These are phyloP conservation scores for Teunomyces stri DNA, from an alignment of 805 yeast genomes.

Conservation along the genomic window DNA sequence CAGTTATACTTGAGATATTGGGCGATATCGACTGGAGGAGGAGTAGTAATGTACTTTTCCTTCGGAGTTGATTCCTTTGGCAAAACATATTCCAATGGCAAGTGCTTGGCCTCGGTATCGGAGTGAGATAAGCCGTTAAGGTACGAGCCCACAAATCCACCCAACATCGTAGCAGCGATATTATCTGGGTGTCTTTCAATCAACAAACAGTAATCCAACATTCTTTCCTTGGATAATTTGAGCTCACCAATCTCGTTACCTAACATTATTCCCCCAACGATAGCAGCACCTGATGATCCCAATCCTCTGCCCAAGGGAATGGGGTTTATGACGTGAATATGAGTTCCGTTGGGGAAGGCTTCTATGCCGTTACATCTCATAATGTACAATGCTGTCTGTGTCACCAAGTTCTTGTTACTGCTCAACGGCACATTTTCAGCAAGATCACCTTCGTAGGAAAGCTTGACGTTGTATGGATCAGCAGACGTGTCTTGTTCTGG, in stretches of 20 bases:
- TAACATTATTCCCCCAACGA: conserved; percentile 91
- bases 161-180: conserved; percentile 98
- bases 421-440: conserved; percentile 73
- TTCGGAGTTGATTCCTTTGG: conserved; percentile 72
- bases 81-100: conserved; percentile 81
- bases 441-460: conserved; percentile 79
- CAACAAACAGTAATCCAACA: conserved; percentile 93
- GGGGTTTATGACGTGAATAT: conserved; percentile 78
- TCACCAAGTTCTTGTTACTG: conserved; percentile 80
- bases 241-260: conserved; percentile 83
- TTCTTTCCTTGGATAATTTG: conserved; percentile 69
- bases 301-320: conserved; percentile 96
- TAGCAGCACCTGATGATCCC: conserved; percentile 98
- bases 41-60: conserved; percentile 28
- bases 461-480: conserved; percentile 66
- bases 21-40: conserved; percentile 85
- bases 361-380: conserved; percentile 77
- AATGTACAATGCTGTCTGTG: conserved; percentile 90
- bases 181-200: conserved; percentile 98
- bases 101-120: conserved; percentile 73
- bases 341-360: conserved; percentile 81
- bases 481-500: conserved; percentile 41
- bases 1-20: conserved; percentile 82
- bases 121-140: conserved; percentile 72
- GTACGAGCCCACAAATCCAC: conserved; percentile 96